Evolutionary conservation across 2,329 filamentous ascomycete genomes (phyloP), one percentile per base, ranked within the genome.

Genomic region (Colletotrichum sp.): DNA sequence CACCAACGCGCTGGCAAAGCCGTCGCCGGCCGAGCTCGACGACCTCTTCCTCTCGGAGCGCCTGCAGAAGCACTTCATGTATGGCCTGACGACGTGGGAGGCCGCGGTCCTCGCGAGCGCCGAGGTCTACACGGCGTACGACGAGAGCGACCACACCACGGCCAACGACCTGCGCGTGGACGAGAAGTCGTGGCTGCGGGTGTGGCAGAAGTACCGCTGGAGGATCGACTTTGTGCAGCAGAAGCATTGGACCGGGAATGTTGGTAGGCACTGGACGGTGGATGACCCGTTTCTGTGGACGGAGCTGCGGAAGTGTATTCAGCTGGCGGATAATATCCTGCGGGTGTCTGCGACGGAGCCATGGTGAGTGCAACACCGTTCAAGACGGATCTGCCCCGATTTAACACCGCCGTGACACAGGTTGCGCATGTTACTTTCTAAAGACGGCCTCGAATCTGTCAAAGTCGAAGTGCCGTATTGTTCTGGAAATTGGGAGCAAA

Each of bases 311-410:
- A 56, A 73, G 27, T 58, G 36, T 8, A 69, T 78, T 7, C 77
- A 79, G 39, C 13, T 79, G 18, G 70, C 74, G 3, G 68, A 78
- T 16, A 65, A 76, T 9, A 74, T 79, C 3, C 32, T 79, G 8
- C 55, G 70, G 7, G 22, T 25, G 6, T 60, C 70, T 5, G 36
- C 61, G 6, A 25, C 70, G 1, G 70, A 56, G 6, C 34, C 36
- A 6, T 79, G 77, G 77, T 79, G 69, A 6, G 66, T 69, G 15
- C 8, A 6, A 5, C 32, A 6, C 7, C 6, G 9, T 18, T 15
- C 32, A 8, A 32, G 27, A 28, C 5, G 6, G 3, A 36, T 16
- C 62, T 8, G 22, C 3, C 12, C n/a, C 3, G 34, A 36, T 1
- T 16, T 16, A 36, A 36, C 34, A n/a, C 1, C 2, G 3, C 6